phyloP scores from a whole-genome alignment of 148 eudicot species.

The Rhododendron ferrugineum region DNA sequence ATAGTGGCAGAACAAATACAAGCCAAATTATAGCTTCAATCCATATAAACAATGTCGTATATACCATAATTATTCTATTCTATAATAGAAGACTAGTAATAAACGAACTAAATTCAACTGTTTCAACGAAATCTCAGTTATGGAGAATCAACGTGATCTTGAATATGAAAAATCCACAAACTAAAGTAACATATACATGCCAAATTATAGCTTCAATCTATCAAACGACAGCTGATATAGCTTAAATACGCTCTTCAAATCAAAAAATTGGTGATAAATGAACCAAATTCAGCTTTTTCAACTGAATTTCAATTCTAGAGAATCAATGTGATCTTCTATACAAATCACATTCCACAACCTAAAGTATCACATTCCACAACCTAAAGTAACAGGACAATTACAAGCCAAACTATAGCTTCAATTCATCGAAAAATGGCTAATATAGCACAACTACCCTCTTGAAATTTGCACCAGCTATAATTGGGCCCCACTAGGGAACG shows the following conservation, averaged over 20 bases:
- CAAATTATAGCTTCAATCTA: not conserved
- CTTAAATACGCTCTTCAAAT: not conserved
- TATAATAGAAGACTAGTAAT: no score
- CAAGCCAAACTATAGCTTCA: not conserved
- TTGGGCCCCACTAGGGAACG: no score
- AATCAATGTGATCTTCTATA: not conserved
- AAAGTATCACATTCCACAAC: not conserved
- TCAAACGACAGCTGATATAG: not conserved
- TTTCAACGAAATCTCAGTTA: not conserved
- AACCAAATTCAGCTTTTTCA: not conserved
- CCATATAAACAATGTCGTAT: not conserved
- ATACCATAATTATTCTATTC: not conserved
- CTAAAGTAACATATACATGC: not conserved
- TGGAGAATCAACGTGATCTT: not conserved
- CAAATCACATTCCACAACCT: not conserved
- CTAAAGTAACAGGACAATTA: not conserved
- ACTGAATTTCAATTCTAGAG: not conserved
- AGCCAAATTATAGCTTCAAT: not conserved
- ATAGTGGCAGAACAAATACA: not conserved
- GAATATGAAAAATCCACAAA: not conserved
- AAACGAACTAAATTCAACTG: no score
- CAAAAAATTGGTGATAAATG: not conserved
- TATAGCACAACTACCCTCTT: no score
- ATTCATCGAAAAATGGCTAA: not conserved
- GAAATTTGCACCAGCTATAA: no score